Evolutionary conservation across 2,329 filamentous ascomycete species (phyloP), one percentile per base, ranked within the genome.

Genomic region (Colletotrichum navitas): DNA sequence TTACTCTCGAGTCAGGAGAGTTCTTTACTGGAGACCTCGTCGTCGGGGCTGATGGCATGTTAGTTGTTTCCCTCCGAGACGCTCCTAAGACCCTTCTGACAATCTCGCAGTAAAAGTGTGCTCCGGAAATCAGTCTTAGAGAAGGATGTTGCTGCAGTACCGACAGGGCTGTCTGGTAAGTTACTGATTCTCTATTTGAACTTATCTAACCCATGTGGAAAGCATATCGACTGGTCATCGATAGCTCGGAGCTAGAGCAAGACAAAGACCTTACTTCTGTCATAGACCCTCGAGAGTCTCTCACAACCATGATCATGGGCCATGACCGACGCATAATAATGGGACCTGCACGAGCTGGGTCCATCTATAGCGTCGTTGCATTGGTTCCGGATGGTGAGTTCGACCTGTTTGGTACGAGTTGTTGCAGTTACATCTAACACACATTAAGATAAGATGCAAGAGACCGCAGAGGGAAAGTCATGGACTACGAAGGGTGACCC

Each of bases 261-360:
- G 45, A 76, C n/a, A 60, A 68, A 10, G 52, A 62, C 32, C 55
- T 75, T 0, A 73, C 66, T 5, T 73, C 73, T 1, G 74, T 78
- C 4, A 78, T 84, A n/a, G 75, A 83, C 21, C 81, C 82, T n/a
- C 70, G 75, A 18, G 76, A 81, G 5, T 78, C 82, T 1, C 79
- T 78, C 62, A 86, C 84, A 2, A 83, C 82, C 1, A 86, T 86
- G 84, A 77, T 86, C 2, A 76, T 86, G 67, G 83, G 80, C 0
- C 81, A 84, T 39, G 78, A 82, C 36, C 76, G 79, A 26, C 77
- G 83, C 18, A 73, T 84, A n/a, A 80, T 86, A 45, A 85, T 85
- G 82, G 84, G 84, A 2, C 84, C 84, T 1, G 83, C 80, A 0
- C 76, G 84, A 7, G 76, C 81, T 18, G 81, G 81, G 0, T 76